Base-by-base conservation (phyloP, 208 protist species). In the Dictyostelium gargantuum region DNA sequence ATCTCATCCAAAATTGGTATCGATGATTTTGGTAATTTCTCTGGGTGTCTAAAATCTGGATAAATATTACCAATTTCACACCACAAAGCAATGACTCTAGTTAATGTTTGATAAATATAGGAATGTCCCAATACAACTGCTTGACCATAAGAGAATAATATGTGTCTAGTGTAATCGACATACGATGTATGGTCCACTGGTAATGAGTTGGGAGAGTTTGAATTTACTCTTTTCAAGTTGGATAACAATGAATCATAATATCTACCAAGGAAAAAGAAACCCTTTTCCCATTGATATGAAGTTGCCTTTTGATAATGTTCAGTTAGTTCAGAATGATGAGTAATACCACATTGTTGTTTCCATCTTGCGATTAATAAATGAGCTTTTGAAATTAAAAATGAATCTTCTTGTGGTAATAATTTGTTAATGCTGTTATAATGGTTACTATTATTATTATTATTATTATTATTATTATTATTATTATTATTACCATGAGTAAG, bases 41-140 rank as follows among this genome's bases (percentile, higher is more conserved):
- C 32, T 21, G 42, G 40, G 11, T 17, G 26, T 40, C 79, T 56
- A 8, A 63, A 58, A n/a, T 68, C 48, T 3, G 26, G 4, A 3
- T 91, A 70, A 3, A 85, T 61, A 29, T 74, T 42, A 38, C 94
- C 95, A 44, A 89, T 97, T 85, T 99, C 97, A 0, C 99, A 96
- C 98, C 98, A 99, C 15, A 99, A 81, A 1, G 98, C 99, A 15
- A 99, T 93, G 94, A 99, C 95, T 66, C 98, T 97, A 2, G 98
- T 98, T 50, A 99, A 94, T 17, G 98, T 97, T 38, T 98, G 95
- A 46, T 96, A 98, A 10, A 98, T 94, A 75, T 97, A 98, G 13
- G 97, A 93, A 42, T 91, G 77, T 8, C 98, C 98, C 40, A 61
- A 52, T 1, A 44, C 15, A 3, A 89, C 10, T 9, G 91, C 72